Evolutionary conservation across 2,329 filamentous ascomycete species (phyloP).

Genomic region (Apiospora saccharicola): DNA sequence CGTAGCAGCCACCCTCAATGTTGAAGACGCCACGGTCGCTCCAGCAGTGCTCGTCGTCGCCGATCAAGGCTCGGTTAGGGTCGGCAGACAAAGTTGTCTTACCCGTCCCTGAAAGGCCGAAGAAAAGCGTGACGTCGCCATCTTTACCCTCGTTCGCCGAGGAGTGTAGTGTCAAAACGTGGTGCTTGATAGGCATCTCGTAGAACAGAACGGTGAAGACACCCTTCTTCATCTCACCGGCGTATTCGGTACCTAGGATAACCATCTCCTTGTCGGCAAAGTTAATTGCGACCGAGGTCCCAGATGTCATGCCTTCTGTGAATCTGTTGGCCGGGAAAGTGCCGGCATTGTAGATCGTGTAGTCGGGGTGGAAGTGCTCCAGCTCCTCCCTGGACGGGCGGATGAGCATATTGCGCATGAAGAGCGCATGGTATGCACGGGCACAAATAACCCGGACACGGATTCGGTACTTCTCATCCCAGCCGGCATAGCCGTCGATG

Average conservation of each 20-base stretch:
- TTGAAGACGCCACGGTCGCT: slow-evolving; percentile 97
- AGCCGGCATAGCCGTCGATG: slow-evolving; percentile 95
- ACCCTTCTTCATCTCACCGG: slow-evolving; percentile 97
- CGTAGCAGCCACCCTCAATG: slow-evolving; percentile 99
- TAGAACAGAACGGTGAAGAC: slow-evolving; percentile 99
- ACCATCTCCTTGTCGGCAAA: slow-evolving; percentile 99
- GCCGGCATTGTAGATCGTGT: slow-evolving; percentile 99
- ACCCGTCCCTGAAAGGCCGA: slow-evolving; percentile 96
- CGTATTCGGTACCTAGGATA: slow-evolving; percentile 98
- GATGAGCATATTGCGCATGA: slow-evolving; percentile 99
- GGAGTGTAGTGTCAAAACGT: slow-evolving; percentile 96
- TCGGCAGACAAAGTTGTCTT: slow-evolving; percentile 99
- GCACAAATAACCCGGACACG: slow-evolving; percentile 97
- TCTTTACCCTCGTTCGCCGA: slow-evolving; percentile 96
- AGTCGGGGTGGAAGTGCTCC: slow-evolving; percentile 97
- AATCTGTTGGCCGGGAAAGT: slow-evolving; percentile 98
- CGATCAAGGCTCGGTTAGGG: slow-evolving; percentile 93
- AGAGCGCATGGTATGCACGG: slow-evolving; percentile 98
- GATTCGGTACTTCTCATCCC: slow-evolving; percentile 98
- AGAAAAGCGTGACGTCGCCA: slow-evolving; percentile 98
- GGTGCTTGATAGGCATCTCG: slow-evolving; percentile 99
- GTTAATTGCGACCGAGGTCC: slow-evolving; percentile 98
- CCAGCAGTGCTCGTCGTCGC: slow-evolving; percentile 99
- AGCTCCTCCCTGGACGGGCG: slow-evolving; percentile 90
- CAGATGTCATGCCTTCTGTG: slow-evolving; percentile 98